Evolutionary conservation across 306 rosid species (phyloP).

Genomic region (Lablab purpureus): DNA sequence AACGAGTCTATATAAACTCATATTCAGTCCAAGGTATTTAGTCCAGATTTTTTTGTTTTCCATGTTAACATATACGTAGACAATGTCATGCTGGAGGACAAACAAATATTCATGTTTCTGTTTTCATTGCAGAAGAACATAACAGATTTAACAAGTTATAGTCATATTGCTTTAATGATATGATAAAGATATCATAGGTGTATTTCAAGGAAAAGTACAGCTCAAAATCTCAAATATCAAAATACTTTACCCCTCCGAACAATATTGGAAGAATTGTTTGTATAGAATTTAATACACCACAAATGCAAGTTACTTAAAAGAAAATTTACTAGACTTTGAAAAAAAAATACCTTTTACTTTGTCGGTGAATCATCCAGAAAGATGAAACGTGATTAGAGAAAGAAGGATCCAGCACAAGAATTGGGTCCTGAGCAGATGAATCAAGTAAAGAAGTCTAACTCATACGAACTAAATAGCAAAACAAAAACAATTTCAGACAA

Average conservation of each 20-base stretch:
- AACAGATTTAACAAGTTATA: background rate
- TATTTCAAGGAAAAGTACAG: constrained; percentile 8
- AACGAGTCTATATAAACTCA: too few relatives aligned
- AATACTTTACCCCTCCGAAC: background rate
- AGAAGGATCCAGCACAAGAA: constrained; percentile 80
- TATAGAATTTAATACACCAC: background rate
- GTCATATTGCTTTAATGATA: background rate
- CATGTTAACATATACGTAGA: too few relatives aligned
- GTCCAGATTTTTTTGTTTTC: too few relatives aligned
- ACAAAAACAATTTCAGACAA: background rate
- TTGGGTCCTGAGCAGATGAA: constrained; percentile 69
- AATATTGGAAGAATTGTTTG: constrained; percentile 7
- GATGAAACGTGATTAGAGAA: constrained; percentile 73
- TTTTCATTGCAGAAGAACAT: background rate
- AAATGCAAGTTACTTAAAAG: constrained; percentile 4
- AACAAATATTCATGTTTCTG: constrained; percentile 2
- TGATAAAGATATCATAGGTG: background rate
- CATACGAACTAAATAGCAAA: constrained; percentile 11
- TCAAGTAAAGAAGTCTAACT: constrained; percentile 32
- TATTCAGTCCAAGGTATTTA: too few relatives aligned
- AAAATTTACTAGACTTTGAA: background rate
- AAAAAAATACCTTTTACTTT: constrained; percentile 72
- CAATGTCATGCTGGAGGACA: background rate
- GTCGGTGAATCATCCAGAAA: constrained; percentile 90
- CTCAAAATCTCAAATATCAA: constrained; percentile 12